Conservation (phyloP, 495 filamentous ascomycete genomes). For the Tetracladium setigerum region DNA sequence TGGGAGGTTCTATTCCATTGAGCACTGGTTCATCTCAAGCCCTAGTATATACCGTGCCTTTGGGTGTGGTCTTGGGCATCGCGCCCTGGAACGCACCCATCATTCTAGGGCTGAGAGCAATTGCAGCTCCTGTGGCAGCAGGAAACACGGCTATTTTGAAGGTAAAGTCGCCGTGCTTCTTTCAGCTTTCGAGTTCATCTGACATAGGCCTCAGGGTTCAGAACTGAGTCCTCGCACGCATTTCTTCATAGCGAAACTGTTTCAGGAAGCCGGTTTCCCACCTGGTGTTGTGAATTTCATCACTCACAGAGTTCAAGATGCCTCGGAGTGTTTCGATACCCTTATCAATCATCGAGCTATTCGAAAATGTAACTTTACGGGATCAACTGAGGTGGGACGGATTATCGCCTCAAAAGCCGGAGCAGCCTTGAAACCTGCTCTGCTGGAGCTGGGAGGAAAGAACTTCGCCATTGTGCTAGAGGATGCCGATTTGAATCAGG, state of each 20-base stretch:
- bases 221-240: neutral
- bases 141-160: conserved; percentile 69
- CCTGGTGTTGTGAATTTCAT: conserved; percentile 1
- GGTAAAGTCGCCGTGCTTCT: too few relatives aligned
- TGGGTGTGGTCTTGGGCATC: conserved; percentile 73
- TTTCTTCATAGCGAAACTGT: conserved; percentile 2
- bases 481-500: conserved; percentile 27
- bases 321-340: neutral
- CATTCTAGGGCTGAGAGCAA: conserved; percentile 63
- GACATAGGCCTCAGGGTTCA: too few relatives aligned
- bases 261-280: conserved; percentile 3
- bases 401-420: conserved; percentile 39
- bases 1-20: neutral
- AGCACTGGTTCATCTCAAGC: neutral
- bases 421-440: conserved; percentile 47
- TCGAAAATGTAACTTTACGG: conserved; percentile 25
- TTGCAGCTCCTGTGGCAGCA: conserved; percentile 64
- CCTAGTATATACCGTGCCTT: conserved; percentile 58
- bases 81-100: conserved; percentile 55
- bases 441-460: conserved; percentile 33
- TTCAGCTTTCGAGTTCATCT: too few relatives aligned
- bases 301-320: neutral
- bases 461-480: conserved; percentile 27
- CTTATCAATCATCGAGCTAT: neutral
- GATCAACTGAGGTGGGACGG: conserved; percentile 26